phyloP scores from a whole-genome alignment of 306 rosid species.

The Albizia julibrissin region DNA sequence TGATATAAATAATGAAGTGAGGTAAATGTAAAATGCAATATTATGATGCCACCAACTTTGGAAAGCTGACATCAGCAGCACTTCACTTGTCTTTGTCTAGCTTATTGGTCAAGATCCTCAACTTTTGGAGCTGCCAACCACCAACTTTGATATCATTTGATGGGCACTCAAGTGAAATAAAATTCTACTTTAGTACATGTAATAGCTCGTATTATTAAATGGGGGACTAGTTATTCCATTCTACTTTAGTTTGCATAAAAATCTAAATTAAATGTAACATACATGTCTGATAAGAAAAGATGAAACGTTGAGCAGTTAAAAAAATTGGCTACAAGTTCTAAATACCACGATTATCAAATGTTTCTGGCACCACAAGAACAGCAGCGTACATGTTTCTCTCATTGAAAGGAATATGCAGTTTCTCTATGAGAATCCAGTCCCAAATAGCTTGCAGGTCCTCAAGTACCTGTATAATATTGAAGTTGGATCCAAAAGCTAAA shows the following conservation, averaged over 20 bases:
- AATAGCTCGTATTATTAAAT: not conserved
- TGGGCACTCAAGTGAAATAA: not conserved
- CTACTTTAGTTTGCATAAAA: not conserved
- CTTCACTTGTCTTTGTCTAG: not conserved
- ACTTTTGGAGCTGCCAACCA: not conserved
- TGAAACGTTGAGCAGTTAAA: slow-evolving; percentile 25
- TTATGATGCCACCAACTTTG: not conserved
- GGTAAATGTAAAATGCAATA: not conserved
- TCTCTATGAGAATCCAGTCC: slow-evolving; percentile 90
- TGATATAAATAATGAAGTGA: not conserved
- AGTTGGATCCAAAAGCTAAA: slow-evolving; percentile 27
- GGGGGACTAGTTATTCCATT: not conserved
- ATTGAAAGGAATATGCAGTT: slow-evolving; percentile 67
- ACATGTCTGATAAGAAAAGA: not conserved
- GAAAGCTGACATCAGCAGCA: not conserved
- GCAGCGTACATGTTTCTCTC: slow-evolving; percentile 86
- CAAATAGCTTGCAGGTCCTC: slow-evolving; percentile 87
- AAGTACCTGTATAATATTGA: slow-evolving; percentile 58
- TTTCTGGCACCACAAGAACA: slow-evolving; percentile 80
- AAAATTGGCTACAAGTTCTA: slow-evolving; percentile 14
- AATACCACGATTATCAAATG: slow-evolving; percentile 91
- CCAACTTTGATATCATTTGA: not conserved
- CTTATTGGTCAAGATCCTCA: not conserved
- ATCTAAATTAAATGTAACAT: slow-evolving; percentile 8
- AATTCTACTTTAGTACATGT: not conserved